Evolutionary conservation across 371 early-diverging fungal genomes (phyloP).

Genomic region (Amoeboaphelidium protococcarum): DNA sequence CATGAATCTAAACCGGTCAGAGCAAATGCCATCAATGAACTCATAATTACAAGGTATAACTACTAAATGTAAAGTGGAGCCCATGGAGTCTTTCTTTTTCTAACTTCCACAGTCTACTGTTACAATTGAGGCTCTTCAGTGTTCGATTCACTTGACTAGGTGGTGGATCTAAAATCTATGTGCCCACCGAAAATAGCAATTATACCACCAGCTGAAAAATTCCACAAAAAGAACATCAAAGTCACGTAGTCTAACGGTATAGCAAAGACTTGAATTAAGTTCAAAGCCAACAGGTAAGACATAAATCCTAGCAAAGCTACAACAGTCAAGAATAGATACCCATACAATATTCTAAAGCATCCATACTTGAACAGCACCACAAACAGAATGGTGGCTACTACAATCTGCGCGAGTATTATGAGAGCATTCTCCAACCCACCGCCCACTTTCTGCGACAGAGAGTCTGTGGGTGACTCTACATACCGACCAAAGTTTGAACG

Average conservation of each 20-base stretch:
- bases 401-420: conserved; percentile 44
- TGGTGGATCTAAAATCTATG: too few species aligned
- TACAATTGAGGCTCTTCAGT: conserved; percentile 16
- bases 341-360: too few species aligned
- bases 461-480: conserved; percentile 5
- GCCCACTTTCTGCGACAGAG: conserved; percentile 6
- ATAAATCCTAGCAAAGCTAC: too few species aligned
- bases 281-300: too few species aligned
- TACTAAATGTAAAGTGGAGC: not conserved
- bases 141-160: too few species aligned
- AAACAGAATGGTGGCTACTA: conserved; percentile 44
- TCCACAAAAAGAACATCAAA: conserved; percentile 47
- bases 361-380: conserved; percentile 41
- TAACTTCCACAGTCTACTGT: not conserved
- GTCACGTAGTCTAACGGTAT: too few species aligned
- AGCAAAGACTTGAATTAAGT: too few species aligned
- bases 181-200: conserved; percentile 53
- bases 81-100: not conserved
- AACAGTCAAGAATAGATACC: too few species aligned
- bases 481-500: conserved; percentile 18
- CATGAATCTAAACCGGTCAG: not conserved
- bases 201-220: conserved; percentile 43
- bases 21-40: not conserved
- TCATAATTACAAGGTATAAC: not conserved
- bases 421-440: conserved; percentile 19